Evolutionary conservation across 768 basidiomycete species (phyloP).

Genomic region (Panellus pusillus): DNA sequence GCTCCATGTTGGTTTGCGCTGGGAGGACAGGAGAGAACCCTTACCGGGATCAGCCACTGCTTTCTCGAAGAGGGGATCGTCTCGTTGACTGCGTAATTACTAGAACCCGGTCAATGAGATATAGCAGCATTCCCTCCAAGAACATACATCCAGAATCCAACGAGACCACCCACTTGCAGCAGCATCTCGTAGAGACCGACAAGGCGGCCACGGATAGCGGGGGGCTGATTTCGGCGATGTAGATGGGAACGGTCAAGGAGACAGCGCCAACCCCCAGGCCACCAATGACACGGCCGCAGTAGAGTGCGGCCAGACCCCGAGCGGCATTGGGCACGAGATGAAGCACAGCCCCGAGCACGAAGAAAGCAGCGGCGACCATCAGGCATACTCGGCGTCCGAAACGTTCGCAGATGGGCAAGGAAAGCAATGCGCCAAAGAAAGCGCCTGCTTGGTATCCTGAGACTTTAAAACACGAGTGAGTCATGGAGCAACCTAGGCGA

Average conservation of each 20-base stretch:
- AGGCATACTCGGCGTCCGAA: too few relatives aligned
- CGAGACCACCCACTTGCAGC: slow-evolving; percentile 33
- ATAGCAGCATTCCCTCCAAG: background rate
- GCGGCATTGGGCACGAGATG: slow-evolving; percentile 1
- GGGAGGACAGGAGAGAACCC: background rate
- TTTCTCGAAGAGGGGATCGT: slow-evolving; percentile 8
- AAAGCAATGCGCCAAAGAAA: slow-evolving; percentile 2
- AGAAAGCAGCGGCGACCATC: background rate
- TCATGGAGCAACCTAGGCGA: background rate
- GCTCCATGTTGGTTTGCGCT: background rate
- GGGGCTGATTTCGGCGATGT: slow-evolving; percentile 27
- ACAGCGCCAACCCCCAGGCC: slow-evolving; percentile 13
- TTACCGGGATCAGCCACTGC: slow-evolving; percentile 7
- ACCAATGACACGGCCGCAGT: slow-evolving; percentile 7
- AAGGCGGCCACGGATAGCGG: slow-evolving; percentile 31
- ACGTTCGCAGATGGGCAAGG: slow-evolving; percentile 5
- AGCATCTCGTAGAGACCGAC: slow-evolving; percentile 35
- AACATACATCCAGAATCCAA: slow-evolving; percentile 27
- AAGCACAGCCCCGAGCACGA: slow-evolving; percentile 1
- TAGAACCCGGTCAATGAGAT: background rate
- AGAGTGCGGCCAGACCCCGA: slow-evolving; percentile 1
- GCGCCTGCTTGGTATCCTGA: slow-evolving; percentile 7
- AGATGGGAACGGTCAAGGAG: slow-evolving; percentile 10
- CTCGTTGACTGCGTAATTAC: slow-evolving; percentile 9
- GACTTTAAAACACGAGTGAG: background rate